Base-by-base conservation (phyloP, 208 protist species). In the Trypanosoma conorhini region DNA sequence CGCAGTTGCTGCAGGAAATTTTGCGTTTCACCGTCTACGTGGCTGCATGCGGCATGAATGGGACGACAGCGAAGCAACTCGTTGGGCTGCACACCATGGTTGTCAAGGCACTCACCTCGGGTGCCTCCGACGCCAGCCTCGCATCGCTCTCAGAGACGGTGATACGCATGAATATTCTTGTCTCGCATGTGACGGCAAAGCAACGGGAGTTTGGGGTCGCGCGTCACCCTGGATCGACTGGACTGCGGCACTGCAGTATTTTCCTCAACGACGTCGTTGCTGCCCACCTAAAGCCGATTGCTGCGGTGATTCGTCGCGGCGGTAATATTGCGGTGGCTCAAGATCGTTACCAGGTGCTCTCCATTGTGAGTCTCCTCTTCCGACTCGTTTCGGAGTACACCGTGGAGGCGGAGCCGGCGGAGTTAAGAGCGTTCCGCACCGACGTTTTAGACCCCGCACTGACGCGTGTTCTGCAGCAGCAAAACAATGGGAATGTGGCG, bases 221-320 rank as follows among this genome's bases (percentile, higher is more conserved):
- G 22, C 77, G 84, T 4, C 81, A 85, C 46, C 76, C 75, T 22
- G 68, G 71, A 28, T 88, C 85, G 12, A 61, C 76, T 21, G 61
- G 80, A 58, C 68, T 78, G n/a, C 79, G 85, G 44, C 62, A 70
- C 50, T 76, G 76, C 58, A 76, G 65, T 63, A 68, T 67, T 24
- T 76, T 82, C 19, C 54, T 93, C 38, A 82, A 93, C 66, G 74
- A 89, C 55, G 72, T 93, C 21, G 74, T 93, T n/a, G 79, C 81
- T 10, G 65, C 70, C 15, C 86, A 91, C 61, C 54, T 93, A 5
- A 64, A 79, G 46, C 77, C 86, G 21, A 85, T 82, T 15, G 76
- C 77, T 0, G 63, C 65, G 12, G 62, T 35, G 22, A 28, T 63
- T 51, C 57, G n/a, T 30, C 21, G 67, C 30, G 52, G 38, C 15